Evolutionary conservation across 345 rosid species (phyloP).

Genomic region (Dipteronia dyeriana): DNA sequence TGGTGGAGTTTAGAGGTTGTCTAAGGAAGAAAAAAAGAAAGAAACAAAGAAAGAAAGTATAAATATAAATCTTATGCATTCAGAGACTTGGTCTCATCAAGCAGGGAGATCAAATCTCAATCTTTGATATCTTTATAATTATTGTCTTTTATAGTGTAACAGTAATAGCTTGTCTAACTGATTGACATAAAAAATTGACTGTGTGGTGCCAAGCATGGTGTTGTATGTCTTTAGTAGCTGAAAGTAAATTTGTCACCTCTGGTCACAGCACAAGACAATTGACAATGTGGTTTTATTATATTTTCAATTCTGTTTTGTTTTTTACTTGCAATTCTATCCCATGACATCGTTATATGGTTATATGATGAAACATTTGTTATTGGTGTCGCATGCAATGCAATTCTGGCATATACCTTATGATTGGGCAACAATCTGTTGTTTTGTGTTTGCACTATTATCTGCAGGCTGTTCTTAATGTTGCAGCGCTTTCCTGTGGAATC

Average conservation of each 20-base stretch:
- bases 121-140: background rate
- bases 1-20: background rate
- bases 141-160: background rate
- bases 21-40: background rate
- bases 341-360: background rate
- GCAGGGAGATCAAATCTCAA: background rate
- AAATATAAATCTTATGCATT: background rate
- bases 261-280: background rate
- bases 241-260: background rate
- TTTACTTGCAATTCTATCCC: background rate
- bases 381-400: background rate
- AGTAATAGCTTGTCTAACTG: background rate
- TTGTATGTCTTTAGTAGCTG: background rate
- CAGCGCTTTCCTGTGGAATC: conserved; percentile 96
- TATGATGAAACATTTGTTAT: background rate
- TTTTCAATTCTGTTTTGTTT: background rate
- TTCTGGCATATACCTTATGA: background rate
- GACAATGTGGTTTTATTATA: background rate
- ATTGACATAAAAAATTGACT: background rate
- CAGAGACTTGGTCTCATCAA: background rate
- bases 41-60: background rate
- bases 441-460: conserved; percentile 14
- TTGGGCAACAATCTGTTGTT: background rate
- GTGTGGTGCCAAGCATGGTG: background rate
- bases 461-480: conserved; percentile 91